Evolutionary conservation across 148 eudicot species (phyloP).

Genomic region (Oxyria digyna): DNA sequence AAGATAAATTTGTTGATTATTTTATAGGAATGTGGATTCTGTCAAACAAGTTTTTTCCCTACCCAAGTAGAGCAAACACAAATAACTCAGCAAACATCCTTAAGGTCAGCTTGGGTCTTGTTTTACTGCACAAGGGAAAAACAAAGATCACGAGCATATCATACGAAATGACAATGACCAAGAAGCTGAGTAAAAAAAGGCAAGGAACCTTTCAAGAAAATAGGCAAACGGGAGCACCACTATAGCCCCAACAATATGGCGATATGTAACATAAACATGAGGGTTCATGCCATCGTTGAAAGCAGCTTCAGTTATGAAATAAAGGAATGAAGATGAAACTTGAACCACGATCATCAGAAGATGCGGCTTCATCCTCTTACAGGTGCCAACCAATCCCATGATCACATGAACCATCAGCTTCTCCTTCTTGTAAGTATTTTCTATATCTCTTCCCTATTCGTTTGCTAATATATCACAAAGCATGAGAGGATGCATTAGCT

Average conservation of each 20-base stretch:
- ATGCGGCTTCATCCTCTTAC: slow-evolving; percentile 26
- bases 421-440: slow-evolving; percentile 2
- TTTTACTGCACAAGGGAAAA: slow-evolving; percentile 24
- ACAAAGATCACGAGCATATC: background rate
- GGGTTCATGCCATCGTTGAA: slow-evolving; percentile 34
- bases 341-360: slow-evolving; percentile 31
- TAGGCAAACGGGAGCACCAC: slow-evolving; percentile 36
- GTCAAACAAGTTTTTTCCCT: background rate
- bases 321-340: slow-evolving; percentile 29
- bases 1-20: background rate
- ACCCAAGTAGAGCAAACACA: slow-evolving; percentile 38
- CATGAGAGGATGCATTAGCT: background rate
- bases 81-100: slow-evolving; percentile 23
- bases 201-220: slow-evolving; percentile 28
- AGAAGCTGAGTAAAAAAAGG: slow-evolving; percentile 1
- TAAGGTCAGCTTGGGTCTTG: slow-evolving; percentile 36
- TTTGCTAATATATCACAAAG: slow-evolving; percentile 8
- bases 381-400: slow-evolving; percentile 13
- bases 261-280: slow-evolving; percentile 41
- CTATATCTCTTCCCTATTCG: background rate
- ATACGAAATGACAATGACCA: slow-evolving; percentile 1
- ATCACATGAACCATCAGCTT: slow-evolving; percentile 15
- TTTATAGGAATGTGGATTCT: background rate
- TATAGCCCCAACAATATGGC: slow-evolving; percentile 28
- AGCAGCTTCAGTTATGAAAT: slow-evolving; percentile 40